Evolutionary conservation across 306 rosid genomes (phyloP).

Genomic region (Betula pendula): DNA sequence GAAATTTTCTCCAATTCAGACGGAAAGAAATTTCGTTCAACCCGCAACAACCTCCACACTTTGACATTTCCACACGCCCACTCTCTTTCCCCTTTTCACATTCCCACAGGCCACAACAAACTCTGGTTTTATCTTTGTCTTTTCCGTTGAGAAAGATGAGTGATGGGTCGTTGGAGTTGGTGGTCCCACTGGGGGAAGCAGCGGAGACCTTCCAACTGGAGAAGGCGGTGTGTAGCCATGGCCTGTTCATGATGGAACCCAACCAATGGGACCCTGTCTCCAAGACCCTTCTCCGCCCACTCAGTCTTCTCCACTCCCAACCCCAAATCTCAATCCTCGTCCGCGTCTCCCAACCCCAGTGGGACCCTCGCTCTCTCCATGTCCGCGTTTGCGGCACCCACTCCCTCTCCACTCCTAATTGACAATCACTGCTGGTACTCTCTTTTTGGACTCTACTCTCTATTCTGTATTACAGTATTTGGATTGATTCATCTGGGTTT

Average conservation of each 20-base stretch:
- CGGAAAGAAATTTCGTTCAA: no score
- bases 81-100: no score
- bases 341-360: slow-evolving; percentile 28
- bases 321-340: slow-evolving; percentile 22
- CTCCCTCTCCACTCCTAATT: slow-evolving; percentile 28
- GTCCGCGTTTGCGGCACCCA: slow-evolving; percentile 24
- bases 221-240: slow-evolving; percentile 52
- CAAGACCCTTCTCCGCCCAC: slow-evolving; percentile 47
- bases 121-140: no score
- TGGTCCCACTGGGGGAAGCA: slow-evolving; percentile 32
- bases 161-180: slow-evolving; percentile 8
- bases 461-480: background rate
- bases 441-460: background rate
- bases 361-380: slow-evolving; percentile 14
- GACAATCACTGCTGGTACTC: slow-evolving; percentile 29
- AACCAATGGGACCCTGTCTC: slow-evolving; percentile 50
- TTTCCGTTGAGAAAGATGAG: background rate
- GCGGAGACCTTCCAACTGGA: slow-evolving; percentile 32
- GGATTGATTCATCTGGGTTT: background rate
- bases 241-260: slow-evolving; percentile 62
- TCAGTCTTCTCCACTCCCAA: slow-evolving; percentile 25
- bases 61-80: no score
- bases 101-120: no score
- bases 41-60: no score
- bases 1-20: no score